phyloP scores from a whole-genome alignment of 1,284 basidiomycete genomes.

The Laetiporus sulphureus region DNA sequence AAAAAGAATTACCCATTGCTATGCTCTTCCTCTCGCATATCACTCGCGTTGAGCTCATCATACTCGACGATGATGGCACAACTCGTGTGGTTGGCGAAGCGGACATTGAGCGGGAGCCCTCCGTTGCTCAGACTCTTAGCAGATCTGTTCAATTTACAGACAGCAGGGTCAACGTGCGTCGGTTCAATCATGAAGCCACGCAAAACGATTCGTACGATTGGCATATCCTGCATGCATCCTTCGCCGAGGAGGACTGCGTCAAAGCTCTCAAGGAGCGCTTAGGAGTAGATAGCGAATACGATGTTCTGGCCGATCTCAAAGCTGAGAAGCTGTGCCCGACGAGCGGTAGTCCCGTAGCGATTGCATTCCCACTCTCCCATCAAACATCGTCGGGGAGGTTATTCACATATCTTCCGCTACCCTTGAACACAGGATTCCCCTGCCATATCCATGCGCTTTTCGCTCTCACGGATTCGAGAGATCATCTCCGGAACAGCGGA shows the following conservation, averaged over 20 bases:
- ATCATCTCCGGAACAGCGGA: slow-evolving; percentile 36
- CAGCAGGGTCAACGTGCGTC: slow-evolving; percentile 2
- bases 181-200: background rate
- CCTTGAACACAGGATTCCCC: slow-evolving; percentile 38
- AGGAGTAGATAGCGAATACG: slow-evolving; percentile 9
- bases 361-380: slow-evolving; percentile 27
- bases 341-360: slow-evolving; percentile 20
- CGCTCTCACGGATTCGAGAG: slow-evolving; percentile 38
- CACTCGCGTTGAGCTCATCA: slow-evolving; percentile 30
- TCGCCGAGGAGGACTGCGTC: slow-evolving; percentile 17
- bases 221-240: slow-evolving; percentile 25
- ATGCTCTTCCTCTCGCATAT: slow-evolving; percentile 41
- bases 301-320: slow-evolving; percentile 21
- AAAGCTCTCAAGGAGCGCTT: slow-evolving; percentile 19
- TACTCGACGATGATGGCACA: slow-evolving; percentile 26
- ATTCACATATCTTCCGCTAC: slow-evolving; percentile 43
- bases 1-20: slow-evolving; percentile 33
- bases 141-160: no score
- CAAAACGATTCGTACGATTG: slow-evolving; percentile 9
- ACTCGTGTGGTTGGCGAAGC: slow-evolving; percentile 10
- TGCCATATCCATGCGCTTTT: slow-evolving; percentile 41
- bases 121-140: background rate
- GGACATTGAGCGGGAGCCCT: slow-evolving; percentile 9
- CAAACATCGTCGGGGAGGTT: slow-evolving; percentile 26
- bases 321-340: slow-evolving; percentile 33